Evolutionary conservation across 2,329 filamentous ascomycete genomes (phyloP), one percentile per base, ranked within the genome.

Genomic region (Chaetomium strumarium): DNA sequence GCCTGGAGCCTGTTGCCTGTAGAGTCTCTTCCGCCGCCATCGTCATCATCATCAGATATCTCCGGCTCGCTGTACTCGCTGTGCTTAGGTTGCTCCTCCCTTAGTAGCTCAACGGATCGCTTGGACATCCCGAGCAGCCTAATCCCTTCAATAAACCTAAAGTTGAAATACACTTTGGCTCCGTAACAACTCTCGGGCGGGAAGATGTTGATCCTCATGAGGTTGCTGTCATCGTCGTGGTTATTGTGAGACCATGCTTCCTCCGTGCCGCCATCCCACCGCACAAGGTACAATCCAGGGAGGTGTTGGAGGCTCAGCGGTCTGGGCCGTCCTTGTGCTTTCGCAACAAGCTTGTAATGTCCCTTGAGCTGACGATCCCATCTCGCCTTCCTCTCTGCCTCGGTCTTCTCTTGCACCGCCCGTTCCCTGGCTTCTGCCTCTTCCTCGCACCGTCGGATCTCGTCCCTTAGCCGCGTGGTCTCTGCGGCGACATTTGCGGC

Each of bases 61-160:
- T 46, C 33, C 1, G 16, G 14, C 7, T 49, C 40, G 20, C n/a
- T 40, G 16, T 29, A 36, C 1, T 13, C 3, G 16, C 11, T 17
- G 36, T 46, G 20, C 24, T 48, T 42, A 16, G 38, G 42, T 37
- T 53, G 46, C 46, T 38, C 38, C 20, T 51, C 50, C 30, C 47
- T 40, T 5, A 49, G 31, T 34, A 40, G 34, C 29, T 41, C 46
- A 14, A 51, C 47, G 1, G 7, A 16, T 5, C 31, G 31, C 36
- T 36, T 17, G n/a, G 54, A 45, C 40, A 53, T 49, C 1, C 5
- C 51, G 12, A 56, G 39, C 7, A 56, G 40, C 42, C 49, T 57
- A 2, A 12, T 47, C 5, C 55, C 55, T 37, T 49, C 48, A 1
- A 57, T 12, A 0, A 33, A 1, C 9, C 55, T 49, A 34, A 55